A percentile compares a stretch with the other conserved stretches of the same genome.
These are phyloP conservation scores for Peronosclerospora sorghi DNA, from an alignment of 352 stramenopile species.

Conservation along the genomic window DNA sequence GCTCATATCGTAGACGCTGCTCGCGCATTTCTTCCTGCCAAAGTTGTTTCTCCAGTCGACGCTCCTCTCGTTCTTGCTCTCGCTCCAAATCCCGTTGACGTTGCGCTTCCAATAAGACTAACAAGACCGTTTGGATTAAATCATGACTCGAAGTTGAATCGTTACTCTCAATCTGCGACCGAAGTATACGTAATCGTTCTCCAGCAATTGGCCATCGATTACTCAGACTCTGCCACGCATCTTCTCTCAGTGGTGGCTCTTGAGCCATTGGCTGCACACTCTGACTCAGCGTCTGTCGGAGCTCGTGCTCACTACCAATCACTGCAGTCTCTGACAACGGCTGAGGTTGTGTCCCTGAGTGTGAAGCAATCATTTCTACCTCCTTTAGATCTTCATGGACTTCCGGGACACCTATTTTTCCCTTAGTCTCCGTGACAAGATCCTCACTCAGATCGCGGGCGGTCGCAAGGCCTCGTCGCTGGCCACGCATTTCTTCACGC, in stretches of 20 bases:
- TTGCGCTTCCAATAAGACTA: conserved; percentile 22
- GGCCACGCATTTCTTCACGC: conserved; percentile 24
- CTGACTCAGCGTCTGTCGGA: conserved; percentile 13
- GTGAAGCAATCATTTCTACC: conserved; percentile 13
- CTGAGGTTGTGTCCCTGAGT: conserved; percentile 3
- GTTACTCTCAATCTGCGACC: conserved; percentile 12
- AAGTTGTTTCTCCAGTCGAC: conserved; percentile 14
- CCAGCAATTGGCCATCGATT: conserved; percentile 15
- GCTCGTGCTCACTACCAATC: conserved; percentile 13
- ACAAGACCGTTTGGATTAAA: conserved; percentile 19
- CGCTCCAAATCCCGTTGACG: conserved; percentile 22
- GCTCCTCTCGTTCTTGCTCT: conserved; percentile 19
- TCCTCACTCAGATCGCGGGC: conserved; percentile 7
- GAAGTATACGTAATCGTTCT: conserved; percentile 12
- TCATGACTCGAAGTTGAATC: conserved; percentile 14
- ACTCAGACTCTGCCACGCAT: conserved; percentile 20
- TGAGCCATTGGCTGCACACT: conserved; percentile 9
- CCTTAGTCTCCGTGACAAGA: conserved; percentile 4
- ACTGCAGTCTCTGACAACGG: conserved; percentile 8
- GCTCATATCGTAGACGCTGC: conserved; percentile 14
- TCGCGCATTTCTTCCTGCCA: conserved; percentile 23
- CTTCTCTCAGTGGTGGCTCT: conserved; percentile 4
- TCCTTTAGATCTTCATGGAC: conserved; percentile 14
- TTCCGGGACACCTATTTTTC: conserved; percentile 4
- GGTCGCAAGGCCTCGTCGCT: conserved; percentile 10